Base-by-base conservation (phyloP, 495 filamentous ascomycete genomes). In the Rostrohypoxylon terebratum region DNA sequence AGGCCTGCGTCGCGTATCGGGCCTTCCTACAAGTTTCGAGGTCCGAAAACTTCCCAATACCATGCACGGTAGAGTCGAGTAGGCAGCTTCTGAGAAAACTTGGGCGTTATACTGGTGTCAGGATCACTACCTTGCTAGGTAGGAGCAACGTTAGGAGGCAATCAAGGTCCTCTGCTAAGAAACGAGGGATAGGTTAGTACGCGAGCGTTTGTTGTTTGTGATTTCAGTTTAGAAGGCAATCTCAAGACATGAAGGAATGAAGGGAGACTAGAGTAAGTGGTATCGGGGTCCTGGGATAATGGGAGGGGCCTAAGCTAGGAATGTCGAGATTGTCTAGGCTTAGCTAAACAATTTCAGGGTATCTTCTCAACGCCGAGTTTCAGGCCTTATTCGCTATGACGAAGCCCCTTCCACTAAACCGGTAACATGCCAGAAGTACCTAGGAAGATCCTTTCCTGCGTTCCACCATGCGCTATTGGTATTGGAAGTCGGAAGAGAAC, bases 311-410 rank as follows among this genome's bases (percentile, higher is more conserved):
- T 42, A 68, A 69, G 58, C 66, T 58, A 70, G 76, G 63, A 71
- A 78, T 75, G 69, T 73, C 60, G 54, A 75, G 54, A 33, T 40
- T 63, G 50, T 75, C 59, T 66, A 68, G 57, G 54, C 62, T 73
- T 47, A 64, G 73, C 66, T 68, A 63, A 65, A 61, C 68, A 40
- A 60, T 61, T 73, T 38, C 51, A 54, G 62, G 66, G 48, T 87
- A 84, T n/a, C 84, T 88, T 16, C 88, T 90, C 77, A 90, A 93
- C 68, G 91, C 90, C 36, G 90, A 93, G 77, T 92, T 92, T 71
- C 91, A 92, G 71, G 90, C 90, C 45, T 81, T 92, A 44, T 92
- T 90, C 89, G 88, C 90, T 21, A 91, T 93, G 87, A 86, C 90
- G 45, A 91, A 87, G 1, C 85, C 88, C 31, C 55, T 73, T 51